Evolutionary conservation across 148 eudicot species (phyloP).

Genomic region (Salicornia ramosissima): DNA sequence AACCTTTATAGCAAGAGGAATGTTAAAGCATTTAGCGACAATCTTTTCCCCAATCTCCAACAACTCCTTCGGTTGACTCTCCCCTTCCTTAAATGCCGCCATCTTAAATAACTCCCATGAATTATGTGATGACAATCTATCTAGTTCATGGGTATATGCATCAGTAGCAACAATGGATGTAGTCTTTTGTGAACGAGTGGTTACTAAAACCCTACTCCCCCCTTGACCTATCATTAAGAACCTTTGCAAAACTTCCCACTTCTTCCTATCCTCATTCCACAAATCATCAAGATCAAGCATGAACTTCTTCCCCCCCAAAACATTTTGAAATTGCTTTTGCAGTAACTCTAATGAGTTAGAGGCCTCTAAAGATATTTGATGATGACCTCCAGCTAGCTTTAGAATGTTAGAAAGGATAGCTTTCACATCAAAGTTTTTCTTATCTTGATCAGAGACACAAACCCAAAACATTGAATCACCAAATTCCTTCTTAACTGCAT

Average conservation of each 20-base stretch:
- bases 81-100: slow-evolving; percentile 21
- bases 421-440: neutral
- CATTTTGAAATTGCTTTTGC: slow-evolving; percentile 2
- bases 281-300: slow-evolving; percentile 37
- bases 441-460: slow-evolving; percentile 12
- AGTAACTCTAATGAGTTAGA: slow-evolving; percentile 15
- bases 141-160: slow-evolving; percentile 8
- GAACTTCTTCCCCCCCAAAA: slow-evolving; percentile 16
- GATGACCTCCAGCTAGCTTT: neutral
- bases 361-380: neutral
- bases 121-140: slow-evolving; percentile 23
- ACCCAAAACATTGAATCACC: slow-evolving; percentile 9
- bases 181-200: slow-evolving; percentile 32
- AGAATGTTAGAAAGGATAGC: neutral
- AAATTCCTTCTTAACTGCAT: neutral
- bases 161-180: slow-evolving; percentile 26
- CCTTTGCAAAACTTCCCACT: slow-evolving; percentile 17
- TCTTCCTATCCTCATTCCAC: slow-evolving; percentile 24
- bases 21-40: slow-evolving; percentile 20
- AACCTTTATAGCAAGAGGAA: no score
- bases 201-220: slow-evolving; percentile 33
- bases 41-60: slow-evolving; percentile 21
- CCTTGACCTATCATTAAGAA: slow-evolving; percentile 17
- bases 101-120: slow-evolving; percentile 30
- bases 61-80: neutral